A percentile compares a stretch with the other conserved stretches of the same genome.
These are phyloP conservation scores for Schwanniomyces pseudopolymorphus DNA, from an alignment of 805 yeast species.

Conservation along the genomic window DNA sequence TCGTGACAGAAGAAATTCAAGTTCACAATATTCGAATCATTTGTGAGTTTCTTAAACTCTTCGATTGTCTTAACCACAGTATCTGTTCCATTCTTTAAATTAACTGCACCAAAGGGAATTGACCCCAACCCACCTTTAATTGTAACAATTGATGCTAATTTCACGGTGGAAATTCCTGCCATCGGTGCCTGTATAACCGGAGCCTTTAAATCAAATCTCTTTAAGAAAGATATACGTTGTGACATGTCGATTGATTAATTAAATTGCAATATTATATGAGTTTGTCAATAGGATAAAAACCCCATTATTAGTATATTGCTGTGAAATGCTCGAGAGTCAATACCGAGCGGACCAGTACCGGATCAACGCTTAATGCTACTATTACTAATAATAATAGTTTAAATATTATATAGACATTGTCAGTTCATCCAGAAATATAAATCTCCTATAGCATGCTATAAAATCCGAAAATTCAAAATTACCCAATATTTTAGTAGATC, in stretches of 20 bases:
- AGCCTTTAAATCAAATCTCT: slow-evolving; percentile 27
- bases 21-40: slow-evolving; percentile 27
- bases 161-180: slow-evolving; percentile 54
- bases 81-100: slow-evolving; percentile 21
- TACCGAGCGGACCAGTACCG: neutral
- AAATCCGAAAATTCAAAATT: no score
- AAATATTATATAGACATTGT: neutral
- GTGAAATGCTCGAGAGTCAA: neutral
- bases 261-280: neutral
- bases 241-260: neutral
- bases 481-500: no score
- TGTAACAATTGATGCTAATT: slow-evolving; percentile 43
- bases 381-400: no score
- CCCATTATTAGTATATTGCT: neutral
- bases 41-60: slow-evolving; percentile 14
- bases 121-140: slow-evolving; percentile 53
- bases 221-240: slow-evolving; percentile 2
- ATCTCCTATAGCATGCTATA: no score
- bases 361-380: neutral
- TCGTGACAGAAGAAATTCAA: slow-evolving; percentile 50
- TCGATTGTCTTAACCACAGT: slow-evolving; percentile 10
- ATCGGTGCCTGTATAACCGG: slow-evolving; percentile 60
- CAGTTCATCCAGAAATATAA: neutral
- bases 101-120: slow-evolving; percentile 36
- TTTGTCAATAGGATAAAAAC: neutral